Conservation (phyloP, 139 green algal genomes). For the Monoraphidium neglectum region DNA sequence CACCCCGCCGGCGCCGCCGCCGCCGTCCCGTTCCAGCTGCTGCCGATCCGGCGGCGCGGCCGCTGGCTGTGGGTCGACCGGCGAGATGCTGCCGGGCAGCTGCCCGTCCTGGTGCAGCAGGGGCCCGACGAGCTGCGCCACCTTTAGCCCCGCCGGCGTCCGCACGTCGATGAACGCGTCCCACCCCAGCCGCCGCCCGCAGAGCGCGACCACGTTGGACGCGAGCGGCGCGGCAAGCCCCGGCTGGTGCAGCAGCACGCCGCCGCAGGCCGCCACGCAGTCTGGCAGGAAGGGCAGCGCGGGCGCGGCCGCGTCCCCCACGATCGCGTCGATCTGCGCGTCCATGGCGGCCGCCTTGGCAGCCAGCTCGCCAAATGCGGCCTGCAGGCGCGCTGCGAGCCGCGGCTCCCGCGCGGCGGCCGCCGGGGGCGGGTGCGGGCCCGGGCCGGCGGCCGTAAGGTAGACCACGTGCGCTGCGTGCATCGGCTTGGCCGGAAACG, state of each 20-base stretch:
- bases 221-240: constrained; percentile 7
- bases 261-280: neutral
- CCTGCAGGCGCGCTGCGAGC: neutral
- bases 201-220: constrained; percentile 15
- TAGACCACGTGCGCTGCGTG: constrained; percentile 20
- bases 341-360: constrained; percentile 21
- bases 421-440: neutral
- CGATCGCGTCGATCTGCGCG: constrained; percentile 11
- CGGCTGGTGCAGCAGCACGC: constrained; percentile 9
- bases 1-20: no score
- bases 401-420: constrained; percentile 4
- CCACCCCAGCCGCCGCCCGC: constrained; percentile 17
- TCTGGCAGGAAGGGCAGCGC: constrained; percentile 13
- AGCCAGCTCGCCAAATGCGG: constrained; percentile 3
- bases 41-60: neutral
- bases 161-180: constrained; percentile 17
- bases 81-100: constrained; percentile 5
- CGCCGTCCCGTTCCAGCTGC: neutral
- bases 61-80: neutral
- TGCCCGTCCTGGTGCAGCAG: neutral
- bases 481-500: constrained; percentile 1
- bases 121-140: constrained; percentile 1
- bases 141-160: constrained; percentile 3
- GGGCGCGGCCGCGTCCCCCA: constrained; percentile 12
- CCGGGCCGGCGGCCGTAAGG: neutral